Percentiles rank a stretch among this genome's conserved stretches.
Conservation (phyloP, 805 yeast genomes). For the Starmerella scarabaei region DNA sequence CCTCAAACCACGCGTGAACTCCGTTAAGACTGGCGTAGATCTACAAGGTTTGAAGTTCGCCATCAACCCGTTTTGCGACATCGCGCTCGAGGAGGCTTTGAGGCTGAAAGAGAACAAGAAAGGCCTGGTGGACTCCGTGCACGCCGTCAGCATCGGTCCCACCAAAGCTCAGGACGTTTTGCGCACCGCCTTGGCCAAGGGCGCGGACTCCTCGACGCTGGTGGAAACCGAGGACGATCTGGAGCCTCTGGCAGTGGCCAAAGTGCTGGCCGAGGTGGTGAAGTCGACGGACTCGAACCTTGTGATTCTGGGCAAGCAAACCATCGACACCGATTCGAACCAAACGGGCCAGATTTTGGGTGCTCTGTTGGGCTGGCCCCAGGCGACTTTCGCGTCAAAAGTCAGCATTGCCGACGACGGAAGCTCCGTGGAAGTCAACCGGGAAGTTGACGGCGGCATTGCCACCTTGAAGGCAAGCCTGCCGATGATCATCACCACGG, state of each 20-base stretch:
- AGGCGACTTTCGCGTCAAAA: slow-evolving; percentile 87
- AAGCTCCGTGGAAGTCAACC: slow-evolving; percentile 49
- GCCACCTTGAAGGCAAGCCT: slow-evolving; percentile 64
- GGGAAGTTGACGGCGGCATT: slow-evolving; percentile 94
- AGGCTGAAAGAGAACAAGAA: slow-evolving; percentile 57
- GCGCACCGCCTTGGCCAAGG: slow-evolving; percentile 86
- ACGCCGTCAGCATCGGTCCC: slow-evolving; percentile 86
- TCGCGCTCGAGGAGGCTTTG: slow-evolving; percentile 91
- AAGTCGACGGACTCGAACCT: slow-evolving; percentile 60
- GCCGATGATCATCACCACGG: slow-evolving; percentile 84
- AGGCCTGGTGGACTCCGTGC: slow-evolving; percentile 59
- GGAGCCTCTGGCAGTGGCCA: slow-evolving; percentile 85
- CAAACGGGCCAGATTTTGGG: slow-evolving; percentile 97
- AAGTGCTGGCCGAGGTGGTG: slow-evolving; percentile 60
- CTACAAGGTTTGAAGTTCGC: slow-evolving; percentile 82
- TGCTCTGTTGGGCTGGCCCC: slow-evolving; percentile 89
- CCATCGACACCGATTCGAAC: slow-evolving; percentile 88
- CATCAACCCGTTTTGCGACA: slow-evolving; percentile 95
- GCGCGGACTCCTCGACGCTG: slow-evolving; percentile 76
- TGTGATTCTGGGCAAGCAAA: slow-evolving; percentile 87
- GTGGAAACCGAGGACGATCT: slow-evolving; percentile 61
- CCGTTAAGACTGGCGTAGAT: slow-evolving; percentile 71
- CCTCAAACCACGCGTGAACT: slow-evolving; percentile 81
- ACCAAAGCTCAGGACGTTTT: slow-evolving; percentile 75
- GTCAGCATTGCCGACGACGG: slow-evolving; percentile 48